Base-by-base conservation (phyloP, 2,329 filamentous ascomycete species). In the Emmonsia crescens region DNA sequence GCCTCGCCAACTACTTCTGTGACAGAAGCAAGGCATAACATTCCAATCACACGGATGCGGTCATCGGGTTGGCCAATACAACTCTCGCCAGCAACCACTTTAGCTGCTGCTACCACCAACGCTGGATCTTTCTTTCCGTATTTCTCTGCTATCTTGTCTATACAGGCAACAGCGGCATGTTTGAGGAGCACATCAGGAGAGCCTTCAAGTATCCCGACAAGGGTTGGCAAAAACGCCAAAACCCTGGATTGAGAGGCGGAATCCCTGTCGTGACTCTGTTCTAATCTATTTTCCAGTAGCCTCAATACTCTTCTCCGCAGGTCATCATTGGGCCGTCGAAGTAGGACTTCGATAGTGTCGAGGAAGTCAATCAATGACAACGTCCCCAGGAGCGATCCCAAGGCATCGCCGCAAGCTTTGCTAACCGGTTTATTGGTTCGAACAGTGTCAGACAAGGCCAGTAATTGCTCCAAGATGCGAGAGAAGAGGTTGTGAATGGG, bases 101-200 rank as follows among this genome's bases (percentile, higher is more conserved):
- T 80, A 4, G 91, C 90, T 5, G 91, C 88, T 4, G 83, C 83
- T 31, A 88, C 81, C 52, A 96, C 88, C 52, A 85, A 86, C 66
- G 88, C 85, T 1, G 88, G 81, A 69, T 96, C 89, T 73, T 92
- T 95, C 79, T 94, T 95, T 67, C 94, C 95, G 72, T 96, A 97
- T 73, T 93, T 93, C 75, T 96, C 92, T 2, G 89, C 85, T 65
- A 99, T 95, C 74, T 90, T 89, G 76, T 96, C 92, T 52, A 97
- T 87, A 68, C 93, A 97, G 42, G 86, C 86, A 64, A 99, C 86
- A 0, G 92, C 89, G 12, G 89, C 91, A 68, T 91, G 87, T 75
- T 93, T 91, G 73, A 94, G 87, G 33, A 85, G 81, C 60, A 88
- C 83, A 66, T 94, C 86, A 38, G 82, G 78, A 6, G 89, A 88